A percentile compares a stretch with the other conserved stretches of the same genome.
Evolutionary conservation across 2,329 filamentous ascomycete species (phyloP).

Genomic region (Cyclaneusma minus): DNA sequence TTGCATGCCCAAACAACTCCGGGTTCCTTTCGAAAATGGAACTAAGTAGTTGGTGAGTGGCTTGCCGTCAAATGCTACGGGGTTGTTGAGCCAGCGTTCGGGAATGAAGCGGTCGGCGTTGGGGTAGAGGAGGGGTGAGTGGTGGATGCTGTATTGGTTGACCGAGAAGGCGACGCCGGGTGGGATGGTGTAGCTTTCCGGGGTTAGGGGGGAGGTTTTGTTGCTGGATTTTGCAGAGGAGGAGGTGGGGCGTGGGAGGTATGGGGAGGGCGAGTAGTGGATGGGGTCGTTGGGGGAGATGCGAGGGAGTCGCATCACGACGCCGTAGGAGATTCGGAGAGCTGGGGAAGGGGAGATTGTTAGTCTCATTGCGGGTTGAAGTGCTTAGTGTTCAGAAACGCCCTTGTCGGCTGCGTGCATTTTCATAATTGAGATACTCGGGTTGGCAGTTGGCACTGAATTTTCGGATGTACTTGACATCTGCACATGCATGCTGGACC

Average conservation of each 20-base stretch:
- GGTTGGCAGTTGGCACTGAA: too few species aligned
- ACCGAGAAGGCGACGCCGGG: conserved; percentile 7
- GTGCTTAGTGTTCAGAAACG: too few species aligned
- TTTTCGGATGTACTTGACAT: too few species aligned
- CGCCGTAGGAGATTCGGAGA: conserved; percentile 6
- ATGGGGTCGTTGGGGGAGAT: conserved; percentile 1
- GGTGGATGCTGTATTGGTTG: conserved; percentile 11
- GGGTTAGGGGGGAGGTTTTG: conserved; percentile 4
- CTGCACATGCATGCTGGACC: too few species aligned
- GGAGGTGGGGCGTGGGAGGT: not conserved
- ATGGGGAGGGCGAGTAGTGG: not conserved
- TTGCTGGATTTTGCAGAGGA: too few species aligned
- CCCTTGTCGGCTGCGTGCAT: too few species aligned
- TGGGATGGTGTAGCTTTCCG: conserved; percentile 8
- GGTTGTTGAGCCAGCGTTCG: conserved; percentile 22
- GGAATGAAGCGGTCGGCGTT: conserved; percentile 15
- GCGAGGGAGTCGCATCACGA: conserved; percentile 1
- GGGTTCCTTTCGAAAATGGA: conserved; percentile 12
- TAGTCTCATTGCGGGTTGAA: conserved; percentile 3
- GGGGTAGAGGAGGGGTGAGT: conserved; percentile 15
- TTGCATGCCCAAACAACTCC: conserved; percentile 15
- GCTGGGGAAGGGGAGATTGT: conserved; percentile 1
- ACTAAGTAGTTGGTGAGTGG: conserved; percentile 13
- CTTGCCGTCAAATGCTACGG: conserved; percentile 8
- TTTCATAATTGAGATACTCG: too few species aligned